Evolutionary conservation across 2,329 filamentous ascomycete species (phyloP).

Genomic region (Beauveria varroae): DNA sequence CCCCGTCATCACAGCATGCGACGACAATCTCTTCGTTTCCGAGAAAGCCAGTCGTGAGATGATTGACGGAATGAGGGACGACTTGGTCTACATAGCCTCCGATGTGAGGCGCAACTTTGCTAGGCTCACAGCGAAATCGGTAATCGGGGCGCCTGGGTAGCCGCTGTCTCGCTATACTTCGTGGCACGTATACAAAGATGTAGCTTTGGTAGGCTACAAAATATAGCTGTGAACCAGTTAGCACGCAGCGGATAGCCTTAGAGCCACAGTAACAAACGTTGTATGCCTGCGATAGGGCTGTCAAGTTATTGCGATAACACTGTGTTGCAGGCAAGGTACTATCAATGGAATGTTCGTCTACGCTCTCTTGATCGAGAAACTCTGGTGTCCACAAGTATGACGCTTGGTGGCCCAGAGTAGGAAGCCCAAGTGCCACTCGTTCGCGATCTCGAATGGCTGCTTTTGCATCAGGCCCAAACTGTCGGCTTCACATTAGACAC

Average conservation of each 20-base stretch:
- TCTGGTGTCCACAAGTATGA: conserved; percentile 23
- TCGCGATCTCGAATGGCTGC: conserved; percentile 29
- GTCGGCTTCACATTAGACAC: not conserved
- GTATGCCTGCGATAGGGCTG: conserved; percentile 48
- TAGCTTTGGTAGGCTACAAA: conserved; percentile 50
- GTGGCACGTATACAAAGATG: conserved; percentile 50
- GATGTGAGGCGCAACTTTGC: conserved; percentile 30
- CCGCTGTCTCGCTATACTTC: conserved; percentile 37
- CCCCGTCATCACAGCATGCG: conserved; percentile 65
- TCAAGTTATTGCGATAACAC: conserved; percentile 46
- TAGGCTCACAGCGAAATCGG: conserved; percentile 38
- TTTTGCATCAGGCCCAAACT: conserved; percentile 31
- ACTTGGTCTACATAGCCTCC: conserved; percentile 45
- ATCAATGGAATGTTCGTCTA: not conserved
- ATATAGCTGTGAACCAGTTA: conserved; percentile 39
- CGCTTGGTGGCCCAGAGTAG: conserved; percentile 17
- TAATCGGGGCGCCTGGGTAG: conserved; percentile 42
- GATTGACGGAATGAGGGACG: conserved; percentile 58
- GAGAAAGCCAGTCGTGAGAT: conserved; percentile 60
- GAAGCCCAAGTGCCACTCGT: conserved; percentile 19
- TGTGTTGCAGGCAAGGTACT: conserved; percentile 20
- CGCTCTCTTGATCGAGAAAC: conserved; percentile 12
- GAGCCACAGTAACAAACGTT: conserved; percentile 35
- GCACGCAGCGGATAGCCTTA: not conserved
- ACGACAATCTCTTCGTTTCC: conserved; percentile 64